Conservation (phyloP, 257 asterid species). For the Mentha longifolia region DNA sequence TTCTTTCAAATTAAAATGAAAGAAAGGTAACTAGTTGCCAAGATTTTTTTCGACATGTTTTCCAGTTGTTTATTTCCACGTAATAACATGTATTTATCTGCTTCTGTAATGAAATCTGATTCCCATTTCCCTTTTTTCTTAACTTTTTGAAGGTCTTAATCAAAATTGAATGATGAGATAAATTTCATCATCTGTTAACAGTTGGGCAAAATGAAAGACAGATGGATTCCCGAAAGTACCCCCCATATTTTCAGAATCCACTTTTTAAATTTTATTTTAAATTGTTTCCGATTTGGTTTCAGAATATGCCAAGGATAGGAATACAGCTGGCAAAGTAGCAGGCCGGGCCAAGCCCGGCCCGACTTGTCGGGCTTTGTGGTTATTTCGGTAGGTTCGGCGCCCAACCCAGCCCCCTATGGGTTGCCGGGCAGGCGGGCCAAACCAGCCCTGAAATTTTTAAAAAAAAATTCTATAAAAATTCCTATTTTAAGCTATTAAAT, state of each 20-base stretch:
- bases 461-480: no score
- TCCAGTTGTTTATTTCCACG: conserved; percentile 36
- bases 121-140: conserved; percentile 2
- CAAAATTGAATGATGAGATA: conserved; percentile 15
- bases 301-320: not conserved
- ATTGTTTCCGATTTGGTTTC: not conserved
- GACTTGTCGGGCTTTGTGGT: no score
- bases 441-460: no score
- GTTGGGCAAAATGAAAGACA: conserved; percentile 22
- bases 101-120: conserved; percentile 31
- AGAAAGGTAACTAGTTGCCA: conserved; percentile 21
- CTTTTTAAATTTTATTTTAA: not conserved
- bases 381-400: no score
- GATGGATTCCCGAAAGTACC: conserved; percentile 17
- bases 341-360: no score
- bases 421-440: no score
- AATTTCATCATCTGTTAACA: conserved; percentile 10
- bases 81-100: conserved; percentile 7
- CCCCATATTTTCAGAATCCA: conserved; percentile 17
- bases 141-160: conserved; percentile 31
- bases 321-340: no score
- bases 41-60: conserved; percentile 21
- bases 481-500: no score
- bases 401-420: no score
- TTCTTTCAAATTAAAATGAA: conserved; percentile 1